Percentiles rank a stretch among this genome's conserved stretches.
Conservation (phyloP, 257 asterid species). For the Gardenia jasminoides region DNA sequence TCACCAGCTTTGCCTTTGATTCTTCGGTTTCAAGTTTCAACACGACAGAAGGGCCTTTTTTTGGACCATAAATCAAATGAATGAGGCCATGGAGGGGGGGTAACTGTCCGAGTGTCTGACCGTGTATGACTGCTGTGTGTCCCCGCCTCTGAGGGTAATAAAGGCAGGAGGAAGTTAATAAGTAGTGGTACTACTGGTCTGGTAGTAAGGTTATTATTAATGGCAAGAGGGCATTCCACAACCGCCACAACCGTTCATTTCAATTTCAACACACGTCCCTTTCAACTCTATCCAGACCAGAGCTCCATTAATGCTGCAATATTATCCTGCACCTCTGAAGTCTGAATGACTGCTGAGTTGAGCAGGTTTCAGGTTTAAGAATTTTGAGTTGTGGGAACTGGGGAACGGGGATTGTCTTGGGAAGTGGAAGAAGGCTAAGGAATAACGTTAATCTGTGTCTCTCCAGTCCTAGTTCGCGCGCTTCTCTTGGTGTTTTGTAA, state of each 20-base stretch:
- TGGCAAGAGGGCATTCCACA: conserved; percentile 16
- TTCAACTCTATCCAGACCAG: not conserved
- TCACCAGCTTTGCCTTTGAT: conserved; percentile 9
- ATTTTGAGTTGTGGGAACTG: not conserved
- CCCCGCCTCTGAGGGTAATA: not conserved
- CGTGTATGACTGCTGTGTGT: not conserved
- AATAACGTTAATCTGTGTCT: not conserved
- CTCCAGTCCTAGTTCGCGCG: not conserved
- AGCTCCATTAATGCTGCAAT: conserved; percentile 19
- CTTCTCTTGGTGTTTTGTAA: not conserved
- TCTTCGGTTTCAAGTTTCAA: not conserved
- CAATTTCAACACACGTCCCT: conserved; percentile 16
- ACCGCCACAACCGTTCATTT: conserved; percentile 22
- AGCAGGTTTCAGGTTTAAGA: not conserved
- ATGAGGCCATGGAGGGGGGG: not conserved
- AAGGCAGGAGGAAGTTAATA: conserved; percentile 2
- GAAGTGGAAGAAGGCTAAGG: not conserved
- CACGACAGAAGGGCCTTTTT: not conserved
- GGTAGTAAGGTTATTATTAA: conserved; percentile 2
- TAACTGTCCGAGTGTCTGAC: not conserved
- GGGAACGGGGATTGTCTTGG: not conserved
- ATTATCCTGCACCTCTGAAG: not conserved
- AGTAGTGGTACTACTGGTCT: too few species aligned
- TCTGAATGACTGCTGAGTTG: not conserved
- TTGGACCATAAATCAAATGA: not conserved